These are phyloP conservation scores for Penicillium argentinense DNA, from an alignment of 495 filamentous ascomycete species.

Conservation along the genomic window DNA sequence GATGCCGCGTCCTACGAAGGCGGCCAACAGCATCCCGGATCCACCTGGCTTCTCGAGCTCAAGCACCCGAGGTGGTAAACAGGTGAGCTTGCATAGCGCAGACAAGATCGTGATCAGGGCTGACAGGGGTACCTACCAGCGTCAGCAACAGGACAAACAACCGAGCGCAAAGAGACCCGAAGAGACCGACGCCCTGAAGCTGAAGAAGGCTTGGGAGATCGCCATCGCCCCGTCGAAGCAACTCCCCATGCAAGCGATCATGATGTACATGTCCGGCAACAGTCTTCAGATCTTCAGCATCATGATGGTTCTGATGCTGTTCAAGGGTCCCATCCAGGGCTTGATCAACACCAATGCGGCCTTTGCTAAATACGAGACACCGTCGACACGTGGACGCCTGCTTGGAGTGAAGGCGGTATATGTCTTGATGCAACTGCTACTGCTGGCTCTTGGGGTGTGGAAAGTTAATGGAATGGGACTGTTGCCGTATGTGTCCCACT, in stretches of 20 bases:
- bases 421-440: constrained; percentile 78
- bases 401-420: constrained; percentile 82
- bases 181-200: constrained; percentile 90
- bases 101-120: not conserved
- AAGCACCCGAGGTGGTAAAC: constrained; percentile 47
- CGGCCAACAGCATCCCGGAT: constrained; percentile 68
- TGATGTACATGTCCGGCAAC: constrained; percentile 99
- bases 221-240: constrained; percentile 92
- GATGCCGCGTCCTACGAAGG: constrained; percentile 55
- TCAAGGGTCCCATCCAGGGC: constrained; percentile 92
- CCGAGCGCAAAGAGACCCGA: constrained; percentile 47
- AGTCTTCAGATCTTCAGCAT: constrained; percentile 98
- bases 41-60: constrained; percentile 82
- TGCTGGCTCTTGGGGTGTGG: constrained; percentile 86
- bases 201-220: constrained; percentile 99
- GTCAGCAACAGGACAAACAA: constrained; percentile 42
- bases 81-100: constrained; percentile 24
- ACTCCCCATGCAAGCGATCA: constrained; percentile 96
- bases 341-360: constrained; percentile 73
- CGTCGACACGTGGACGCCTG: constrained; percentile 69
- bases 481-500: constrained; percentile 66
- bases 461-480: constrained; percentile 97
- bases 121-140: constrained; percentile 16
- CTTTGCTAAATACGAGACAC: constrained; percentile 86
- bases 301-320: constrained; percentile 99